Evolutionary conservation across 306 rosid genomes (phyloP).

Genomic region (Prinsepia uniflora): DNA sequence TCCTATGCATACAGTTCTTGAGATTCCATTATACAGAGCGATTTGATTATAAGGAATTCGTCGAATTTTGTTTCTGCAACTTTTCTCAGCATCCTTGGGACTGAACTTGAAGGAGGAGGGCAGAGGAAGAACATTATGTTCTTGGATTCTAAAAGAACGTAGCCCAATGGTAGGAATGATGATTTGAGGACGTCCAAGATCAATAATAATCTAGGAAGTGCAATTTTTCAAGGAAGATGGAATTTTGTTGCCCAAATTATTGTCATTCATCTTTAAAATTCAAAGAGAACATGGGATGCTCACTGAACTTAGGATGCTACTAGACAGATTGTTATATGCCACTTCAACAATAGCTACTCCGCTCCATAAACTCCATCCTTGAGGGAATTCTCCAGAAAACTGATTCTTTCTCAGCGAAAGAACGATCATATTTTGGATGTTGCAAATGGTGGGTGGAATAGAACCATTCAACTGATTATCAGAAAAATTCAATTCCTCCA

Average conservation of each 20-base stretch:
- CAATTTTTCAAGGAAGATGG: not conserved
- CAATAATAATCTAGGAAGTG: not conserved
- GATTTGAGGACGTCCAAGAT: too few species aligned
- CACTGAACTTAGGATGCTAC: not conserved
- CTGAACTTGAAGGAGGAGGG: too few species aligned
- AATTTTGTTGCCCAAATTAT: not conserved
- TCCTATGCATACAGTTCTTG: slow-evolving; percentile 37
- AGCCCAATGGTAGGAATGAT: too few species aligned
- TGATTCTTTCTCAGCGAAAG: not conserved
- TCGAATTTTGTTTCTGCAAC: slow-evolving; percentile 25
- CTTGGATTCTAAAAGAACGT: too few species aligned
- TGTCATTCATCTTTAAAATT: not conserved
- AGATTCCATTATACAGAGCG: slow-evolving; percentile 50
- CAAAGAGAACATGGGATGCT: not conserved
- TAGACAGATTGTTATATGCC: not conserved
- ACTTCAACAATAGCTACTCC: not conserved
- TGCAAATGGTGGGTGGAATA: not conserved
- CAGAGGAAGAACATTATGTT: too few species aligned
- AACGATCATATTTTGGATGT: not conserved
- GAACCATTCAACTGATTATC: not conserved
- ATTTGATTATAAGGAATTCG: slow-evolving; percentile 38
- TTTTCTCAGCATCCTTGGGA: slow-evolving; percentile 1
- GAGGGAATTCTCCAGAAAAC: not conserved
- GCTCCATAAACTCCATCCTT: not conserved
- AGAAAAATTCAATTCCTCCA: too few species aligned